Base-by-base conservation (phyloP, 257 asterid species). In the Voacanga thouarsii region DNA sequence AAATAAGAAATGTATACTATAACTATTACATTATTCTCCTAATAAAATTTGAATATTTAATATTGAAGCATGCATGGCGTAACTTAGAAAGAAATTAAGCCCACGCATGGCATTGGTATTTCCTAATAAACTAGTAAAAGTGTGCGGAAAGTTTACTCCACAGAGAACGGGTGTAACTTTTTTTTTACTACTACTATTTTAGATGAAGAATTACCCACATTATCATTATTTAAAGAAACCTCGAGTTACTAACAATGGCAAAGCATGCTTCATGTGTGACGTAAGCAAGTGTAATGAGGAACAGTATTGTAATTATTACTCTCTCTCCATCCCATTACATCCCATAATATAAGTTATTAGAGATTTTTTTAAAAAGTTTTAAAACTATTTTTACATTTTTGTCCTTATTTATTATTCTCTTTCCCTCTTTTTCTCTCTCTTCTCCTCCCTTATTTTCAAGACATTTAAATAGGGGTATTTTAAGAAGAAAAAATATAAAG, bases 201-300 rank as follows among this genome's bases (percentile, higher is more conserved):
- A 39, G 77, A n/a, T n/a, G 44, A 37, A 72, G 41, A 47, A 47
- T 43, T 72, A 70, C 55, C 66, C 64, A 59, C 24, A 43, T 9
- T 43, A 37, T 41, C 12, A 44, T 43, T 28, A 28, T 23, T 12
- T 55, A 59, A 30, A 39, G 45, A 61, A 49, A 50, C 86, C 90
- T 86, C 89, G 89, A 83, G 53, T 77, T 43, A 30, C 85, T 83
- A 67, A 67, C 81, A 71, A 53, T 51, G 18, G 37, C 56, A 75
- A 65, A 76, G 83, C 88, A 81, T 84, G 85, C 88, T 81, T 82
- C 82, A 47, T 57, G 49, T 75, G n/a, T 79, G 77, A 80, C 84
- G 83, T 81, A 86, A 77, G 66, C 82, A 21, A 19, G 12, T 4
- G 39, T 37, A 26, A 26, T 15, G 19, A 26, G 19, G 19, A 33